Evolutionary conservation across 768 basidiomycete species (phyloP).

Genomic region (Trametes punicea): DNA sequence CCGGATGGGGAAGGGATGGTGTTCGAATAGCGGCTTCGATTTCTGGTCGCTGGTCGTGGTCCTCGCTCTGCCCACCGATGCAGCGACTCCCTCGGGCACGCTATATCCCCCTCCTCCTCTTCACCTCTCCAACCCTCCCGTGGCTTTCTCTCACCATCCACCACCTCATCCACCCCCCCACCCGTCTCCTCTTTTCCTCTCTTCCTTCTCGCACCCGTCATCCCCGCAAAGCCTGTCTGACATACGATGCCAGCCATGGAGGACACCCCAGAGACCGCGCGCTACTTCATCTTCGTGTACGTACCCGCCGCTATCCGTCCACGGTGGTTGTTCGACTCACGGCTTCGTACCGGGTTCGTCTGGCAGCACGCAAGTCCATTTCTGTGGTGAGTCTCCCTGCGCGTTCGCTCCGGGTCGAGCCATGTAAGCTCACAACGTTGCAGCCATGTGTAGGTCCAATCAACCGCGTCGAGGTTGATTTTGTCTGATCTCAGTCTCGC

Average conservation of each 20-base stretch:
- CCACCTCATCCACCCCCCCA: neutral
- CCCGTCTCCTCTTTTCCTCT: neutral
- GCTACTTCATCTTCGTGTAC: slow-evolving; percentile 74
- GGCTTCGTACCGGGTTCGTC: neutral
- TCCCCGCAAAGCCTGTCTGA: neutral
- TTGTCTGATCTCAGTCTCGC: neutral
- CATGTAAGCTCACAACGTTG: neutral
- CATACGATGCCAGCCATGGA: slow-evolving; percentile 30
- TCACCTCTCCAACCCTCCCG: slow-evolving; percentile 2
- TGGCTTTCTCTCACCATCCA: slow-evolving; percentile 10
- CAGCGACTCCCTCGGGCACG: neutral
- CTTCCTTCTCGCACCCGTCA: neutral
- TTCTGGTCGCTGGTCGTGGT: neutral
- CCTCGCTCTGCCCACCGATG: neutral
- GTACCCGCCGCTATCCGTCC: slow-evolving; percentile 21
- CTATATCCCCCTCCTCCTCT: slow-evolving; percentile 14
- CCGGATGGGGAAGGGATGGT: slow-evolving; percentile 2
- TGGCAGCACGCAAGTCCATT: slow-evolving; percentile 72
- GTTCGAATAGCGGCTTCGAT: slow-evolving; percentile 8
- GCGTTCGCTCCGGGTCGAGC: neutral
- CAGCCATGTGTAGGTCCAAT: slow-evolving; percentile 43
- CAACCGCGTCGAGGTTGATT: neutral
- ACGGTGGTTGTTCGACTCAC: neutral
- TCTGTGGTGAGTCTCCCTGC: slow-evolving; percentile 65
- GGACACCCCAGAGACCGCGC: slow-evolving; percentile 48